Base-by-base conservation (phyloP, 441 rosid species). In the Arabidopsis lyrata region DNA sequence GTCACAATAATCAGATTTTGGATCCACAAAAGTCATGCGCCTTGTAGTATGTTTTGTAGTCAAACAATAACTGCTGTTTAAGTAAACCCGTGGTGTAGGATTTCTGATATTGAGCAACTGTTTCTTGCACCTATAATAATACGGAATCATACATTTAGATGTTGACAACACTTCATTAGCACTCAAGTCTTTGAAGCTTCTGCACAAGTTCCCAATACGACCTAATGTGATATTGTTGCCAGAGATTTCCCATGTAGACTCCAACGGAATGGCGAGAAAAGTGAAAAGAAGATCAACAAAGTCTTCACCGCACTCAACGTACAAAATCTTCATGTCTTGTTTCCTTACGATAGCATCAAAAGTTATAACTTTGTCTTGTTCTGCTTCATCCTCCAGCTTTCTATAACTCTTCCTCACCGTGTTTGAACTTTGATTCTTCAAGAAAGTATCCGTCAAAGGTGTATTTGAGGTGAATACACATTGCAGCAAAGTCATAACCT, bases 401-500 rank as follows among this genome's bases (percentile, higher is more conserved):
- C 31, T 10, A 12, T 50, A 49, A 49, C 18, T 49, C 27, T n/a
- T 45, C 18, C 13, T 50, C 55, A 20, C 6, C 32, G 11, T 50
- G 31, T 10, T 1, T 27, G 55, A 2, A 12, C 31, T 50, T 50
- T 50, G 7, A 6, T 22, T 50, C n/a, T 50, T 50, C 55, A 50
- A 50, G 55, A 50, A 50, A 50, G 29, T 12, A 13, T 50, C 55
- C 3, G 55, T 22, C n/a, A 50, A 50, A 4, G 55, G 55, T 22
- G 55, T 12, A 20, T 50, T 50, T 50, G 55, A 50, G 10, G 29
- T 10, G 55, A 50, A 50, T 22, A 50, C 6, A 22, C 55, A 50
- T 22, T 50, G 55, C 55, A 50, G n/a, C 55, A 50, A n/a, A 11
- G 55, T 50, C 55, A 50, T 11, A 20, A 42, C 22, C 22, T 20